phyloP scores from a whole-genome alignment of 2,329 filamentous ascomycete species.

The Rutstroemia sp. region DNA sequence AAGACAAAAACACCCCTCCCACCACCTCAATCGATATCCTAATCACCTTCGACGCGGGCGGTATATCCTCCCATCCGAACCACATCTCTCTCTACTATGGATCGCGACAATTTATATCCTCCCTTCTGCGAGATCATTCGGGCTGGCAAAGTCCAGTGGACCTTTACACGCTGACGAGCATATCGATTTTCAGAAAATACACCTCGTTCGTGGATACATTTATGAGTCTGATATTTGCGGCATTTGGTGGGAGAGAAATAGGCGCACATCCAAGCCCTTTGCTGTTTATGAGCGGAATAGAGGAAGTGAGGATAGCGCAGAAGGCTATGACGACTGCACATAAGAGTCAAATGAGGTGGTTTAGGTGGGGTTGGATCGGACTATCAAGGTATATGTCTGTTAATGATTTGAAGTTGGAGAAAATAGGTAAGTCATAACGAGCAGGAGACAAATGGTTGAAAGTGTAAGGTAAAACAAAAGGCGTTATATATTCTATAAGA shows the following conservation, averaged over 20 bases:
- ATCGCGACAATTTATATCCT: slow-evolving; percentile 62
- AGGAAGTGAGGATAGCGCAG: slow-evolving; percentile 61
- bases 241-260: slow-evolving; percentile 35
- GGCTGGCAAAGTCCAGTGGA: slow-evolving; percentile 69
- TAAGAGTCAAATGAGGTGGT: slow-evolving; percentile 97
- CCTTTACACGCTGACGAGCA: slow-evolving; percentile 75
- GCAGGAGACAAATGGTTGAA: background rate
- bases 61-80: slow-evolving; percentile 86
- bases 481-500: no score
- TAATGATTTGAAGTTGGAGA: slow-evolving; percentile 70
- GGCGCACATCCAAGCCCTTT: slow-evolving; percentile 50
- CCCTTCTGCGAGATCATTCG: slow-evolving; percentile 54
- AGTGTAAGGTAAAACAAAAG: no score
- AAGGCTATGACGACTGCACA: slow-evolving; percentile 85
- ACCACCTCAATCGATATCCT: slow-evolving; percentile 47
- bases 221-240: slow-evolving; percentile 56
- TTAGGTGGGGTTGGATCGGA: slow-evolving; percentile 90
- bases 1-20: slow-evolving; percentile 31
- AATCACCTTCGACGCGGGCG: slow-evolving; percentile 79
- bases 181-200: slow-evolving; percentile 75
- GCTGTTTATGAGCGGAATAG: slow-evolving; percentile 63
- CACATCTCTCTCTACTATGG: slow-evolving; percentile 86
- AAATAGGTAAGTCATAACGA: slow-evolving; percentile 26
- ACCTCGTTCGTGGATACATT: slow-evolving; percentile 66
- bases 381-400: slow-evolving; percentile 91